A percentile compares a stretch with the other conserved stretches of the same genome.
These are phyloP conservation scores for Trypanosoma theileri DNA, from an alignment of 208 protist genomes.

Conservation along the genomic window DNA sequence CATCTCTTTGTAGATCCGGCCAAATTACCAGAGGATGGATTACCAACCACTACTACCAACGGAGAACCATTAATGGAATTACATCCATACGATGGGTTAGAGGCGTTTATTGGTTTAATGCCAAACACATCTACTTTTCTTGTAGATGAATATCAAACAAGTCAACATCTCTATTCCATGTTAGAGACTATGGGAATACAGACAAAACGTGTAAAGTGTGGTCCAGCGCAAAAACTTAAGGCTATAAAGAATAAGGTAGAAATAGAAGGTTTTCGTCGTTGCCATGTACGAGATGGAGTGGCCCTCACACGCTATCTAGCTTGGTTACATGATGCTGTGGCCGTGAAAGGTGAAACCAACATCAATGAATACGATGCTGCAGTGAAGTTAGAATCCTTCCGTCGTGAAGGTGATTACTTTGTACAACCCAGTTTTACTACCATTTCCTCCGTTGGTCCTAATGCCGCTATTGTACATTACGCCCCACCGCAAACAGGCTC, in stretches of 20 bases:
- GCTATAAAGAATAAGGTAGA: slow-evolving; percentile 92
- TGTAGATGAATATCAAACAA: slow-evolving; percentile 74
- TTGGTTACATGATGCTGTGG: slow-evolving; percentile 86
- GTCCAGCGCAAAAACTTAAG: slow-evolving; percentile 84
- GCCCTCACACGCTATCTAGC: slow-evolving; percentile 92
- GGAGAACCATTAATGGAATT: slow-evolving; percentile 45
- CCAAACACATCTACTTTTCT: slow-evolving; percentile 45
- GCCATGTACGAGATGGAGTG: slow-evolving; percentile 92
- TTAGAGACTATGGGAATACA: slow-evolving; percentile 35
- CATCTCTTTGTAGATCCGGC: slow-evolving; percentile 33
- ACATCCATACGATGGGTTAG: slow-evolving; percentile 75
- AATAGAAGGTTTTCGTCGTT: slow-evolving; percentile 88
- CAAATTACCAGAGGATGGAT: slow-evolving; percentile 36
- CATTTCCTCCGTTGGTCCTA: slow-evolving; percentile 89
- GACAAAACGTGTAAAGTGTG: slow-evolving; percentile 50
- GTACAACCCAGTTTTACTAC: slow-evolving; percentile 92
- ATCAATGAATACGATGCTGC: slow-evolving; percentile 89
- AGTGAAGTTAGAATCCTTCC: slow-evolving; percentile 73
- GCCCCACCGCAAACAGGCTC: slow-evolving; percentile 57
- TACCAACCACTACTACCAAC: slow-evolving; percentile 25
- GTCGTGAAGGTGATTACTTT: slow-evolving; percentile 74
- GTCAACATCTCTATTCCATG: slow-evolving; percentile 54
- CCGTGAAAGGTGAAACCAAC: slow-evolving; percentile 44
- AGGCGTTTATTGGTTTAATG: slow-evolving; percentile 41
- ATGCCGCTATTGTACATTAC: slow-evolving; percentile 97